Conservation (phyloP, 2,329 filamentous ascomycete species). For the Fusarium sp. region DNA sequence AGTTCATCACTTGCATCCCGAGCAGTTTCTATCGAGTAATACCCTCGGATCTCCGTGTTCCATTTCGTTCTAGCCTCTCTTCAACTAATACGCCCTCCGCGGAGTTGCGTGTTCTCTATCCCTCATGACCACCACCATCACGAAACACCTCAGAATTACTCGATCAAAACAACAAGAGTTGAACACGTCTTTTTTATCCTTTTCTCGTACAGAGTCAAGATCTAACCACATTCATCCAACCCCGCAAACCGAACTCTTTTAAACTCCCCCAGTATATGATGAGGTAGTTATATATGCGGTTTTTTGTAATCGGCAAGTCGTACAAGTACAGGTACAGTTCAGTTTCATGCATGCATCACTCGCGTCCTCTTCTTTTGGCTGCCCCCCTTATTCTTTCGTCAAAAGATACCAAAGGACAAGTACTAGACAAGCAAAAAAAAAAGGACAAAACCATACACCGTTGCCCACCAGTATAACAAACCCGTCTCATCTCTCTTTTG, state of each 20-base stretch:
- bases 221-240: slow-evolving; percentile 16
- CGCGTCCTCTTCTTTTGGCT: slow-evolving; percentile 16
- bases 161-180: slow-evolving; percentile 27
- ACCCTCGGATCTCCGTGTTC: slow-evolving; percentile 1
- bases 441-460: slow-evolving; percentile 36
- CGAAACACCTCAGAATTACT: slow-evolving; percentile 18
- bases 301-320: slow-evolving; percentile 18
- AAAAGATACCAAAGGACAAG: slow-evolving; percentile 22
- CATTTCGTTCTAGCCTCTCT: slow-evolving; percentile 8
- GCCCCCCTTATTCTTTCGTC: background rate
- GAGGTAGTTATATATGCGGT: slow-evolving; percentile 16
- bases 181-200: slow-evolving; percentile 2
- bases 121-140: slow-evolving; percentile 1
- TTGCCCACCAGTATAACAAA: slow-evolving; percentile 4
- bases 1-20: background rate
- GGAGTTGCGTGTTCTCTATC: slow-evolving; percentile 11
- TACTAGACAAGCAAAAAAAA: slow-evolving; percentile 16
- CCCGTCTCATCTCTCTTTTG: slow-evolving; percentile 3
- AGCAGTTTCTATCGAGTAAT: slow-evolving; percentile 37
- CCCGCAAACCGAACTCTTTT: background rate
- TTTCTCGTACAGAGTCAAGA: slow-evolving; percentile 13
- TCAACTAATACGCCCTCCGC: slow-evolving; percentile 1
- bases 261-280: background rate
- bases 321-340: slow-evolving; percentile 35
- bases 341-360: slow-evolving; percentile 36